Evolutionary conservation across 176 grass and related monocot genomes (phyloP).

Genomic region (Poa pratensis): DNA sequence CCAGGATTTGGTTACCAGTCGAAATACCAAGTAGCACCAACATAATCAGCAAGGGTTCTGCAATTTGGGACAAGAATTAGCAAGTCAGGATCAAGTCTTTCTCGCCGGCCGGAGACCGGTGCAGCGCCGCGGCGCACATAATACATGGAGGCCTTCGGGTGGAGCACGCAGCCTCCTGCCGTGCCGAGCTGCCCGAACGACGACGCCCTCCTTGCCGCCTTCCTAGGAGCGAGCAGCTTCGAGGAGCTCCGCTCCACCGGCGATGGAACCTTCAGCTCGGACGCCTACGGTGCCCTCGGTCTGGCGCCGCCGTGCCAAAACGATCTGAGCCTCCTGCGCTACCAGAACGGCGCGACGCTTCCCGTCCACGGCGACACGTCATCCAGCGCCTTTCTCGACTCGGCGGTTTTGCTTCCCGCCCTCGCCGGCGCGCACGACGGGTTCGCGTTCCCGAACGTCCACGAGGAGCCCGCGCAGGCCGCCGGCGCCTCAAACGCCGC

Average conservation of each 20-base stretch:
- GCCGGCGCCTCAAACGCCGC: conserved; percentile 36
- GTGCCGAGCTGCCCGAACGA: conserved; percentile 22
- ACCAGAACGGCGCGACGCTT: neutral
- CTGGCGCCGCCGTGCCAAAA: conserved; percentile 18
- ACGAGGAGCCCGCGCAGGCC: conserved; percentile 2
- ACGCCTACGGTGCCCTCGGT: conserved; percentile 21
- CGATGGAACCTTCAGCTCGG: neutral
- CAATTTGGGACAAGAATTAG: neutral
- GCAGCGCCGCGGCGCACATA: neutral
- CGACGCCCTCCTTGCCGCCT: conserved; percentile 33
- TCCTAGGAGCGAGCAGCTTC: conserved; percentile 31
- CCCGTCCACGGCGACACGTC: neutral
- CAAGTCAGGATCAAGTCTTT: neutral
- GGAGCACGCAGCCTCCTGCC: conserved; percentile 36
- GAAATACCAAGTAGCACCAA: neutral
- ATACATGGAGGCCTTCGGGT: conserved; percentile 53
- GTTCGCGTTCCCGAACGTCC: conserved; percentile 22
- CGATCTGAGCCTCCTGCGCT: neutral
- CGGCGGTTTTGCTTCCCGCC: conserved; percentile 15
- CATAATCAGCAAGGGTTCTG: neutral
- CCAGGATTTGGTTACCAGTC: too few species aligned
- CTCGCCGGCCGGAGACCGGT: neutral
- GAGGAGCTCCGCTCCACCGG: neutral
- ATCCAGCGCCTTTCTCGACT: conserved; percentile 2
- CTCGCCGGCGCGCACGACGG: neutral